Conservation (phyloP, 1,139 yeast species). For the Pneumocystis sp. region DNA sequence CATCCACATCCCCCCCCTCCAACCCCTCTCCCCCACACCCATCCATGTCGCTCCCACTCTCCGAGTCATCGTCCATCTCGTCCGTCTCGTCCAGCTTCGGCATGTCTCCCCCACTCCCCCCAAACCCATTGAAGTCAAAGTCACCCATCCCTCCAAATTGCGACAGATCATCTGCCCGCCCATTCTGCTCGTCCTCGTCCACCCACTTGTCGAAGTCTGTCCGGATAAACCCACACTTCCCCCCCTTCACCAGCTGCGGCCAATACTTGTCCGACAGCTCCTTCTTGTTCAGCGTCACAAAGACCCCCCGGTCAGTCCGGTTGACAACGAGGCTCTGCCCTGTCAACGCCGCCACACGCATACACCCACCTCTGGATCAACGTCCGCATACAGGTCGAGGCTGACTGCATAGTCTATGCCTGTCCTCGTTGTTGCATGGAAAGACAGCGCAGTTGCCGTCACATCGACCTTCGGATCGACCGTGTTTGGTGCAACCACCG, state of each 20-base stretch:
- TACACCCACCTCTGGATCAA: constrained; percentile 39
- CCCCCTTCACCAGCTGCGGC: constrained; percentile 77
- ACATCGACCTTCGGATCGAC: constrained; percentile 47
- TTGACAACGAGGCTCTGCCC: constrained; percentile 17
- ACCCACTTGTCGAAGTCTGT: constrained; percentile 96
- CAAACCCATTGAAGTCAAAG: constrained; percentile 15
- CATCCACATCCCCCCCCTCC: too few species aligned
- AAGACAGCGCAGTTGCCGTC: constrained; percentile 41
- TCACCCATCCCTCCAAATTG: constrained; percentile 16
- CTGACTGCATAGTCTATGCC: constrained; percentile 19
- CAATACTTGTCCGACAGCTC: constrained; percentile 59
- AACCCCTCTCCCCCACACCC: not conserved
- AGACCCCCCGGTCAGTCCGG: constrained; percentile 59
- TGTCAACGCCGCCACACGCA: not conserved
- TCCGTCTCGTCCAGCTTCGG: constrained; percentile 20
- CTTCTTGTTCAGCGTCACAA: constrained; percentile 58
- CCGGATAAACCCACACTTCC: constrained; percentile 57
- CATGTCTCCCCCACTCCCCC: constrained; percentile 5
- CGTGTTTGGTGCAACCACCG: constrained; percentile 62
- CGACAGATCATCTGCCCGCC: constrained; percentile 21
- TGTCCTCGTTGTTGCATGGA: constrained; percentile 40
- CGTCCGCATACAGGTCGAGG: constrained; percentile 24
- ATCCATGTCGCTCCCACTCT: not conserved
- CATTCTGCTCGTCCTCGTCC: constrained; percentile 86
- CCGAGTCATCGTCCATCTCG: constrained; percentile 13